Percentiles rank a stretch among this genome's conserved stretches.
phyloP scores from a whole-genome alignment of 768 basidiomycete species.

The Cystobasidium onofrii region DNA sequence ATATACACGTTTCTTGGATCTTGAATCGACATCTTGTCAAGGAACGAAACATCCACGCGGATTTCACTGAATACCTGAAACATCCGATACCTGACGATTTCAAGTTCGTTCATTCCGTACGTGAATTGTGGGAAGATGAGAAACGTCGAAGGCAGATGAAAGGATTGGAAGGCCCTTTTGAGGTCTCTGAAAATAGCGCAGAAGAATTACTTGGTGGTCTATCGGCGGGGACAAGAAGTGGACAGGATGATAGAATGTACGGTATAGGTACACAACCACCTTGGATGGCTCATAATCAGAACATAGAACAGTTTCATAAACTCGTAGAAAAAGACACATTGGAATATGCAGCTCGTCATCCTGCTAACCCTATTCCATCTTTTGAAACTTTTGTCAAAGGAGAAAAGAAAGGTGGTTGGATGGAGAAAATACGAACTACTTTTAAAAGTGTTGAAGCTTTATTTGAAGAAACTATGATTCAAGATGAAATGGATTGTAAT shows the following conservation, averaged over 20 bases:
- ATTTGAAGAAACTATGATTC: slow-evolving; percentile 31
- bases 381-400: slow-evolving; percentile 36
- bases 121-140: slow-evolving; percentile 96
- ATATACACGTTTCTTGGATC: slow-evolving; percentile 70
- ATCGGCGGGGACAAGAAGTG: neutral
- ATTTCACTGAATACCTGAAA: slow-evolving; percentile 55
- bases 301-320: slow-evolving; percentile 63
- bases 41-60: slow-evolving; percentile 62
- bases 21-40: slow-evolving; percentile 65
- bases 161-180: slow-evolving; percentile 35
- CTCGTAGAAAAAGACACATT: slow-evolving; percentile 54
- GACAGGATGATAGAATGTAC: slow-evolving; percentile 42
- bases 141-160: slow-evolving; percentile 55
- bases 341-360: slow-evolving; percentile 41
- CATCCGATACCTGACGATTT: slow-evolving; percentile 52
- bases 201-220: slow-evolving; percentile 24
- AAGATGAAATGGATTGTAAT: slow-evolving; percentile 37
- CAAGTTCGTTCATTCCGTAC: slow-evolving; percentile 74
- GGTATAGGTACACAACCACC: slow-evolving; percentile 54
- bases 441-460: slow-evolving; percentile 71
- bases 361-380: slow-evolving; percentile 39
- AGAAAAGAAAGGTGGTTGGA: slow-evolving; percentile 50
- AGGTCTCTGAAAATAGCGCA: slow-evolving; percentile 43
- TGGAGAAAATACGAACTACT: slow-evolving; percentile 68
- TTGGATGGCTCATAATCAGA: slow-evolving; percentile 66